Conservation (phyloP, 345 rosid genomes). For the Mercurialis annua region DNA sequence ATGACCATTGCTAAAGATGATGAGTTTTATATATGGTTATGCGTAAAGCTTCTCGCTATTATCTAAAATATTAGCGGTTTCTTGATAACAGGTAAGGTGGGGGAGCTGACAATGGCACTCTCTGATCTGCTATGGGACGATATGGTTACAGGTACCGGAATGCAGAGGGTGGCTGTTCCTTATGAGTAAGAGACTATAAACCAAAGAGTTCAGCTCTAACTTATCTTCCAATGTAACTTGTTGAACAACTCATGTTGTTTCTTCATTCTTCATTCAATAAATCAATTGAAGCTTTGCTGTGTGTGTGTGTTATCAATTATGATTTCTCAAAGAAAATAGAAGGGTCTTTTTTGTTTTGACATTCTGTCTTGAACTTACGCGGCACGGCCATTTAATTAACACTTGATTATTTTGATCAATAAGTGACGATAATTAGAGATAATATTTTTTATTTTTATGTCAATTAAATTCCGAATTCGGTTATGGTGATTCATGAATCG, state of each 20-base stretch:
- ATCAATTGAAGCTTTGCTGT: neutral
- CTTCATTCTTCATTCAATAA: conserved; percentile 8
- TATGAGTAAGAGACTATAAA: conserved; percentile 22
- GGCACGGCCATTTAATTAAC: no score
- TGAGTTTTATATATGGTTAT: no score
- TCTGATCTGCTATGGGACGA: conserved; percentile 68
- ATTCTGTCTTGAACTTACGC: no score
- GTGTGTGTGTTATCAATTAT: neutral
- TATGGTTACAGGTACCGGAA: conserved; percentile 54
- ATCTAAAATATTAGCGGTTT: neutral
- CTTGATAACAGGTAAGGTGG: conserved; percentile 49
- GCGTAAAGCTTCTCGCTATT: no score
- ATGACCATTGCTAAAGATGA: neutral
- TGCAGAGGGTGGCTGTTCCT: conserved; percentile 41
- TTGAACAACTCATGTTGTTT: neutral
- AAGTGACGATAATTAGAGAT: no score
- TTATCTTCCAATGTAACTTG: neutral
- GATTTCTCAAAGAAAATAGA: no score
- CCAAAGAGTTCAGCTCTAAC: conserved; percentile 2
- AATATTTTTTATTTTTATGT: no score
- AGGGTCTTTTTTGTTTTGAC: no score
- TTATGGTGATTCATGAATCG: no score
- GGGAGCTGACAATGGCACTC: conserved; percentile 62
- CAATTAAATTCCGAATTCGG: no score
- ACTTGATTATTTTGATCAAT: no score